Evolutionary conservation across 164 flowering plant species (phyloP), one percentile per base, ranked within the genome.

Genomic region (Warburgia ugandensis): DNA sequence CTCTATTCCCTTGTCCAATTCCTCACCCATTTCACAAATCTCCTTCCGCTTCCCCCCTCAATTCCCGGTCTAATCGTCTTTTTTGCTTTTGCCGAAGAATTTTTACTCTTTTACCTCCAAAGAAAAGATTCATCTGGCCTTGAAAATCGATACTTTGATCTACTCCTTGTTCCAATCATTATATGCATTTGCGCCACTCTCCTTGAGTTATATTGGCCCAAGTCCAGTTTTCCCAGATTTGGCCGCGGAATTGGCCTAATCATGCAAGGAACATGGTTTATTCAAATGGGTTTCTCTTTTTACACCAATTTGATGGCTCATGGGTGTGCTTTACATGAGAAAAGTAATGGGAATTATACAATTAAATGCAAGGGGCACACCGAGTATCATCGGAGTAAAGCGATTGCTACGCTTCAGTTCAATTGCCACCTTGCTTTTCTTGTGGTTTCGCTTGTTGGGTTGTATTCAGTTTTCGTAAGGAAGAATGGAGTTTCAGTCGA

Each of bases 221-320:
- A 64, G 6, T 69, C 79, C 5, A 59, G 14, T 29, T 67, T 56
- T 17, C 70, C 92, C 0, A 55, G 60, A 38, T 41, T 94, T 55
- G 87, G 58, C 3, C 82, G 95, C 13, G 99, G 86, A 50, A 43
- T 76, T 19, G 97, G 96, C 41, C 55, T 94, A 55, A 64, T 84
- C 52, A 56, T 77, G 52, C 97, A 94, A 45, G 99, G 97, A 35
- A 78, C 73, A 29, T 94, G 99, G 99, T 74, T 86, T 62, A 13
- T 84, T 36, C 99, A 94, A 59, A 94, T 89, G 99, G 97, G 90
- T 19, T 33, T 89, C 32, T 84, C 97, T 0, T 84, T 94, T 48
- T 84, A 52, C 65, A 70, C 87, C 2, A 41, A 44, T 53, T 61
- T 62, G 72, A 72, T 86, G 1, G 66, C 75, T 14, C 75, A 78